Evolutionary conservation across 1,284 basidiomycete species (phyloP).

Genomic region (Hymenochaete sp.): DNA sequence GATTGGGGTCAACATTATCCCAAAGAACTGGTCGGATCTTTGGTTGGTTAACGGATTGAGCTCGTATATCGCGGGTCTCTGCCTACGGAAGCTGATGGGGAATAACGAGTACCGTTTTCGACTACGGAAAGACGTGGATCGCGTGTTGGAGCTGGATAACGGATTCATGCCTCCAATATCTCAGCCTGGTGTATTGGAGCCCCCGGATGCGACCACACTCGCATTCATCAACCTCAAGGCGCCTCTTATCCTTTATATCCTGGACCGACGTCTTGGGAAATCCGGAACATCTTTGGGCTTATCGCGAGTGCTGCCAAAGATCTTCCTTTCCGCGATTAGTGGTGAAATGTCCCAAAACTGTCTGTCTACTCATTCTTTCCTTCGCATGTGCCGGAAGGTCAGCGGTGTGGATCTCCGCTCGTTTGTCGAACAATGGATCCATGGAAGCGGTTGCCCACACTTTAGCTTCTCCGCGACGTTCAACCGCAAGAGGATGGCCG

Average conservation of each 20-base stretch:
- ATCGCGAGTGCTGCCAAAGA: constrained; percentile 89
- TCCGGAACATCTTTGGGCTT: constrained; percentile 92
- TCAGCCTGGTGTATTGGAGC: constrained; percentile 77
- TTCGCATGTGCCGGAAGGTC: constrained; percentile 89
- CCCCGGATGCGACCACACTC: constrained; percentile 68
- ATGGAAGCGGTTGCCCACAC: constrained; percentile 91
- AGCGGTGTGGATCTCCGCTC: constrained; percentile 83
- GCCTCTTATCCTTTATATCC: constrained; percentile 90
- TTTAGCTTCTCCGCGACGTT: constrained; percentile 89
- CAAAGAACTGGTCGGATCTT: constrained; percentile 88
- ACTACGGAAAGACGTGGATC: constrained; percentile 93
- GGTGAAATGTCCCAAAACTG: constrained; percentile 84
- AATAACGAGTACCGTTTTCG: constrained; percentile 97
- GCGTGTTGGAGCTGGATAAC: constrained; percentile 84
- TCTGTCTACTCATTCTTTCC: constrained; percentile 85
- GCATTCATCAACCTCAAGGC: constrained; percentile 94
- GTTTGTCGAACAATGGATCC: constrained; percentile 98
- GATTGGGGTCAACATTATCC: constrained; percentile 95
- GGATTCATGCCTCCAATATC: constrained; percentile 91
- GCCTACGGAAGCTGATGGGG: constrained; percentile 81
- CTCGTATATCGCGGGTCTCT: constrained; percentile 85
- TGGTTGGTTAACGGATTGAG: constrained; percentile 95
- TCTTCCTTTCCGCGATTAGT: constrained; percentile 90
- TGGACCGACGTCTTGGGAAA: constrained; percentile 90
- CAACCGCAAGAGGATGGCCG: constrained; percentile 96